Base-by-base conservation (phyloP, 495 filamentous ascomycete genomes). In the Talaromyces adpressus region DNA sequence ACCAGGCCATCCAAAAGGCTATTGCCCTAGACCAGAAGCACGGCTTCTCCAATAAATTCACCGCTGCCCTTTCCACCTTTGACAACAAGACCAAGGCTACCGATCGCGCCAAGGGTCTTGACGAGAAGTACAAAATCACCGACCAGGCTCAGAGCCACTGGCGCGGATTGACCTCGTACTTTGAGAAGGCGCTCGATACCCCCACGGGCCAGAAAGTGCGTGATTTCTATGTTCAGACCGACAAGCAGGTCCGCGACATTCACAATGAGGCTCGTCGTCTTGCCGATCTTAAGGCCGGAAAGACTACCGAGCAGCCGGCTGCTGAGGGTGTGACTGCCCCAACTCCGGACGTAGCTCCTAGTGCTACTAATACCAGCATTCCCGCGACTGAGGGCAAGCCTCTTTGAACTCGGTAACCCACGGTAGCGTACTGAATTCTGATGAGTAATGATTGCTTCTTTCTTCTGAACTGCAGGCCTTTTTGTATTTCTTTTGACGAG, bases 1-100 rank as follows among this genome's bases (percentile, higher is more conserved):
- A 98, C 73, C 80, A 79, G n/a, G 89, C 89, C 4, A 83, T 97
- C 57, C 86, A 96, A 72, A 83, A 82, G 65, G 95, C 91, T 62
- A 92, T 98, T 70, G 83, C 87, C 5, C 84, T 98, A 39, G 94
- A 98, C 77, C 81, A 91, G 69, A 91, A 94, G 79, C 93, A 98
- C 74, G 91, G 91, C 66, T 85, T 97, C 67, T 88, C 89, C 16
- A 77, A 72, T 69, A 84, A 84, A 53, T 98, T 98, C 82, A 86
- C 89, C 41, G 75, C 69, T 45, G 87, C 89, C 2, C 82, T 98
- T 29, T 70, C 75, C 66, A 84, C 85, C 69, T 89, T 98, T 70
- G 92, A 98, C 79, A 72, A 80, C 62, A 92, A 91, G 74, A 88
- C 87, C 79, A 85, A 92, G 65, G 91, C 91, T 5, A 88, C 82